phyloP scores from a whole-genome alignment of 805 yeast genomes.

The Lipomyces starkeyi region DNA sequence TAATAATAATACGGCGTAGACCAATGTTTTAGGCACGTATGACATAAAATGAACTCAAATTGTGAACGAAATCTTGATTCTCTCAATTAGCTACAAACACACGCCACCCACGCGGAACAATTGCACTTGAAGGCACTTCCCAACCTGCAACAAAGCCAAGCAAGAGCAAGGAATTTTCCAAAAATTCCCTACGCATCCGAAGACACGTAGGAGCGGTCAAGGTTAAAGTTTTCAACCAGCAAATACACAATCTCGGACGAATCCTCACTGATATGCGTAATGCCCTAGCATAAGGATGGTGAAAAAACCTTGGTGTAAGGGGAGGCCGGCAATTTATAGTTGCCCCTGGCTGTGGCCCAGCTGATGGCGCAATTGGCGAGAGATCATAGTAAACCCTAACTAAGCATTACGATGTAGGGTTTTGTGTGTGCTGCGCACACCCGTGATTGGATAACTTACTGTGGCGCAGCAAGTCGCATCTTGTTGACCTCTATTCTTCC shows the following conservation, averaged over 20 bases:
- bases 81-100: neutral
- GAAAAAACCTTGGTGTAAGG: conserved; percentile 45
- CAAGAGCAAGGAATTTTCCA: conserved; percentile 40
- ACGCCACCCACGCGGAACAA: neutral
- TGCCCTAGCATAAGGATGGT: conserved; percentile 99
- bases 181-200: conserved; percentile 47
- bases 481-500: too few species aligned
- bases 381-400: neutral
- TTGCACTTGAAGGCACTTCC: conserved; percentile 63
- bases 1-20: neutral
- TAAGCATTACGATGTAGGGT: neutral
- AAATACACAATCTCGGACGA: conserved; percentile 99
- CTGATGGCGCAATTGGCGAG: neutral
- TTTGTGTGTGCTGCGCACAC: neutral
- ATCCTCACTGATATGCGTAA: conserved; percentile 99
- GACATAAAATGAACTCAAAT: too few species aligned
- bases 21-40: neutral
- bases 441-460: neutral
- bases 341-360: neutral
- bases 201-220: conserved; percentile 65
- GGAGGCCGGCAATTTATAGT: conserved; percentile 15
- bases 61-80: too few species aligned
- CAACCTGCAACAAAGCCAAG: conserved; percentile 40
- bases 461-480: too few species aligned
- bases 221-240: conserved; percentile 99